Evolutionary conservation across 805 yeast species (phyloP).

Genomic region (Candida tibetensis): DNA sequence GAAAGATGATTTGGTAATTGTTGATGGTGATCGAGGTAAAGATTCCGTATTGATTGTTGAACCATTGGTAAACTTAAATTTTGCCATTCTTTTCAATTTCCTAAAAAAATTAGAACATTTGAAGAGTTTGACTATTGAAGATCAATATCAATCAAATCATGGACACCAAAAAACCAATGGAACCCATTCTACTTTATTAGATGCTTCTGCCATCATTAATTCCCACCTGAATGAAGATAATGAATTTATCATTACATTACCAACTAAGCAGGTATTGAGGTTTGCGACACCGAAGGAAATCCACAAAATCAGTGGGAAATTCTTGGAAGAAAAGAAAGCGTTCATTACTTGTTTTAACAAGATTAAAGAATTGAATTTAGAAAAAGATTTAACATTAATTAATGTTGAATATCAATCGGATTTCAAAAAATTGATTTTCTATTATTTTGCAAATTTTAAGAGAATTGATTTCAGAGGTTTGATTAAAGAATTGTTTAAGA

Average conservation of each 20-base stretch:
- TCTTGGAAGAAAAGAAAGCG: conserved; percentile 71
- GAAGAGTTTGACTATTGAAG: conserved; percentile 45
- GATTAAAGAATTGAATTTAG: conserved; percentile 47
- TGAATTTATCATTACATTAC: conserved; percentile 60
- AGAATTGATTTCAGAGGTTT: conserved; percentile 43
- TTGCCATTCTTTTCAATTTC: conserved; percentile 71
- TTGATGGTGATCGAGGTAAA: conserved; percentile 83
- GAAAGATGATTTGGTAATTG: conserved; percentile 65
- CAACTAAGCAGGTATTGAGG: conserved; percentile 73
- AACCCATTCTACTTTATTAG: conserved; percentile 36
- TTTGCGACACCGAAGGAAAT: conserved; percentile 75
- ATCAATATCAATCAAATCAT: conserved; percentile 17
- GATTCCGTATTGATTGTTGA: conserved; percentile 73
- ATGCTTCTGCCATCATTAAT: conserved; percentile 37
- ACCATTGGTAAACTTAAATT: conserved; percentile 57
- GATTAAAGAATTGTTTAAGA: conserved; percentile 44
- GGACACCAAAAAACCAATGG: conserved; percentile 29
- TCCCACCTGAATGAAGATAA: conserved; percentile 51
- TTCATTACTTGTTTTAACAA: conserved; percentile 57
- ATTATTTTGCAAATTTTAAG: conserved; percentile 46
- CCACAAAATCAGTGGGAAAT: conserved; percentile 57
- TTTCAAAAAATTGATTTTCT: conserved; percentile 44
- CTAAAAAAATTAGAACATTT: conserved; percentile 70
- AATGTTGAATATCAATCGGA: conserved; percentile 47
- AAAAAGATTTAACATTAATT: conserved; percentile 34